Evolutionary conservation across 2,329 filamentous ascomycete species (phyloP), one percentile per base, ranked within the genome.

Genomic region (Neoarthrinium moseri): DNA sequence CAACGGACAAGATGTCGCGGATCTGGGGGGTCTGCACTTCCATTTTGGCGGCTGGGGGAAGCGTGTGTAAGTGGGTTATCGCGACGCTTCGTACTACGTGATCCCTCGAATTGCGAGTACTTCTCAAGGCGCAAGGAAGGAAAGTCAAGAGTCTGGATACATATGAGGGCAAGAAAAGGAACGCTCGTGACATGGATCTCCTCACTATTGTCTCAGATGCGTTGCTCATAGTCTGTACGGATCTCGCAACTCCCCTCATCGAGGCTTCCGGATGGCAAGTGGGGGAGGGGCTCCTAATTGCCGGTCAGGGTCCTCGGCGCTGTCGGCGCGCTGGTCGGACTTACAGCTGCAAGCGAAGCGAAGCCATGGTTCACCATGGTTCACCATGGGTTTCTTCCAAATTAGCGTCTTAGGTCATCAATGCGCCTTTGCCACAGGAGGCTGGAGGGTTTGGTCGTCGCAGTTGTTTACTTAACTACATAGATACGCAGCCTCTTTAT

Each of bases 21-120:
- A 55, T 49, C 15, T 49, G 51, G 5, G 54, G 54, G 10, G 52
- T 53, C 24, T 50, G 47, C 22, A 47, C 49, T 36, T 56, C 52
- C 52, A 53, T 55, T 2, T 17, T 49, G 18, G 35, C 17, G 22
- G 35, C 15, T 27, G 15, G 13, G 17, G 12, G n/a, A 24, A 23
- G 18, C 7, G 15, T 15, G 18, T 15, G 23, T 7, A 17, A 27
- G n/a, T n/a, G n/a, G n/a, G n/a, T n/a, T n/a, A n/a, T n/a, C n/a
- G n/a, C n/a, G n/a, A n/a, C n/a, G n/a, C n/a, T n/a, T n/a, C n/a
- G 26, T 29, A 8, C n/a, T 29, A 29, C 8, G 26, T 29, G 26
- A 29, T n/a, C 8, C 26, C 8, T n/a, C n/a, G 26, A 29, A 29
- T n/a, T 29, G 26, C 26, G 26, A 29, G n/a, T n/a, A 29, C 8